Conservation (phyloP, 2,329 filamentous ascomycete genomes). For the Aphanocladium album region DNA sequence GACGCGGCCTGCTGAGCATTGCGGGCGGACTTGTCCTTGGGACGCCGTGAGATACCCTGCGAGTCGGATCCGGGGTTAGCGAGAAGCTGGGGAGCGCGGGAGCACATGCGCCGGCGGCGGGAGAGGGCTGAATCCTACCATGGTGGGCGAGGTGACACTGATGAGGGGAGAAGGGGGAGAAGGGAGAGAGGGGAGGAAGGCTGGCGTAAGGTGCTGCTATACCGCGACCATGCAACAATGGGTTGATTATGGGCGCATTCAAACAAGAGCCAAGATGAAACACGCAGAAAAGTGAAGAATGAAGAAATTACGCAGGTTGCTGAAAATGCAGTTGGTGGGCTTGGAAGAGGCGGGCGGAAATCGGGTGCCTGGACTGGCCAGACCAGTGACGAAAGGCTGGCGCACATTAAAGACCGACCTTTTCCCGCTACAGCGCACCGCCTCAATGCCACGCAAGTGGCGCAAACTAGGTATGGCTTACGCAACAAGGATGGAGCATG, state of each 20-base stretch:
- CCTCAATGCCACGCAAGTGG: constrained; percentile 14
- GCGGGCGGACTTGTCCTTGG: constrained; percentile 35
- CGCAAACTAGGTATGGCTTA: constrained; percentile 5
- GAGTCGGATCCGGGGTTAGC: background rate
- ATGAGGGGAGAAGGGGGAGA: constrained; percentile 2
- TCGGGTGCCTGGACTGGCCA: constrained; percentile 10
- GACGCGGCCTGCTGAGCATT: constrained; percentile 36
- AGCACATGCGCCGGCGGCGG: background rate
- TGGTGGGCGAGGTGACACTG: constrained; percentile 6
- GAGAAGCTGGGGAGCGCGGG: background rate
- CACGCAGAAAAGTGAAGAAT: constrained; percentile 1
- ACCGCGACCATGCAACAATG: constrained; percentile 5
- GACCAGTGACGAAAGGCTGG: constrained; percentile 12
- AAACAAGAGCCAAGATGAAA: background rate
- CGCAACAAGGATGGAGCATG: constrained; percentile 1
- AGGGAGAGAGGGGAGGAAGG: background rate
- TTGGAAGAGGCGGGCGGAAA: constrained; percentile 6
- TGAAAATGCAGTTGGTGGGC: constrained; percentile 8
- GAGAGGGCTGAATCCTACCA: constrained; percentile 8
- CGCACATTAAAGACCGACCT: constrained; percentile 3
- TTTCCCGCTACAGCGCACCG: constrained; percentile 13
- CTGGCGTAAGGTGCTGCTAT: background rate
- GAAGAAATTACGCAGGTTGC: background rate
- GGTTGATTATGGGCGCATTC: background rate
- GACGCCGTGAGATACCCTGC: constrained; percentile 37